These are phyloP conservation scores for Phytophthora pluvialis DNA, from an alignment of 352 stramenopile species.

Conservation along the genomic window DNA sequence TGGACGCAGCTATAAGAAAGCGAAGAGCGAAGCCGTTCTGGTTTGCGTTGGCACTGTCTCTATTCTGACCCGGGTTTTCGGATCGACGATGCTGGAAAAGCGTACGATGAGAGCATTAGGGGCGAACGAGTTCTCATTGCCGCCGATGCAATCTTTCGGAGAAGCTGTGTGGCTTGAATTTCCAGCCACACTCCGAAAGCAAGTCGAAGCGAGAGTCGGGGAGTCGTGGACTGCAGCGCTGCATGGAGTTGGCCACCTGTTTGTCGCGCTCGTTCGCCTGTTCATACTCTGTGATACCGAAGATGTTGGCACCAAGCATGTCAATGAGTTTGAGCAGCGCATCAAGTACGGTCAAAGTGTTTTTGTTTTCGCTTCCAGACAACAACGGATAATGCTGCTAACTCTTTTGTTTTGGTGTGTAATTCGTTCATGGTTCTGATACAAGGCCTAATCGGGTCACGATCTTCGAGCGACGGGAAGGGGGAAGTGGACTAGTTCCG, in stretches of 20 bases:
- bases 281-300: conserved; percentile 91
- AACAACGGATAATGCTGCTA: not conserved
- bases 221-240: conserved; percentile 60
- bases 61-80: conserved; percentile 82
- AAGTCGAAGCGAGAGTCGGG: conserved; percentile 43
- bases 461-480: conserved; percentile 89
- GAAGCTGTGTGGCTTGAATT: conserved; percentile 96
- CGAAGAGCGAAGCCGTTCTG: conserved; percentile 22
- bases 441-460: conserved; percentile 81
- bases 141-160: conserved; percentile 95
- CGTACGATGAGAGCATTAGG: conserved; percentile 76
- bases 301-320: conserved; percentile 89
- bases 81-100: conserved; percentile 88
- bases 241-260: conserved; percentile 90
- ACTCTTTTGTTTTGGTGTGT: conserved; percentile 5
- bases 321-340: conserved; percentile 76
- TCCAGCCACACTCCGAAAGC: conserved; percentile 48
- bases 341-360: conserved; percentile 38
- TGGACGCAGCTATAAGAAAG: conserved; percentile 1
- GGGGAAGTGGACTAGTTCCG: conserved; percentile 86
- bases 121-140: conserved; percentile 93
- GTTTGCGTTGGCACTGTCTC: conserved; percentile 80
- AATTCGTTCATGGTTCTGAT: not conserved
- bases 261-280: conserved; percentile 92
- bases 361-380: not conserved